Conservation (phyloP, 345 rosid genomes). For the Mangifera indica region DNA sequence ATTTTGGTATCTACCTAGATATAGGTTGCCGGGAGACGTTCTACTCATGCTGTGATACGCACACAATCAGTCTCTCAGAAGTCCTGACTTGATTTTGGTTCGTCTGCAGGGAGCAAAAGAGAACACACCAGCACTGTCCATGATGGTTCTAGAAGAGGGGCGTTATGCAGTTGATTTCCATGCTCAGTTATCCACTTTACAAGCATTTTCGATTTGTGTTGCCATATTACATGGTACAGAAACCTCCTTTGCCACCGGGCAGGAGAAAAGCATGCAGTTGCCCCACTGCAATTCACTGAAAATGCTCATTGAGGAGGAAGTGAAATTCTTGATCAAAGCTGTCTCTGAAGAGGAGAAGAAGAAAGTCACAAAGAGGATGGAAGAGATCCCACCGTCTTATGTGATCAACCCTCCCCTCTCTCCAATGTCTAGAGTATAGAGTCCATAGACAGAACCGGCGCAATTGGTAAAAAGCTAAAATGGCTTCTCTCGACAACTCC, state of each 20-base stretch:
- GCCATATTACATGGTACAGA: constrained; percentile 62
- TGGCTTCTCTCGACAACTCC: constrained; percentile 1
- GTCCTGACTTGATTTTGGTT: constrained; percentile 14
- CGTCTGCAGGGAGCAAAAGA: constrained; percentile 67
- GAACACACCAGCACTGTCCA: constrained; percentile 60
- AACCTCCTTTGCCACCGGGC: constrained; percentile 30
- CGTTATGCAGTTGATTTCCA: constrained; percentile 84
- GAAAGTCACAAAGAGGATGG: constrained; percentile 37
- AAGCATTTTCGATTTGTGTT: constrained; percentile 87
- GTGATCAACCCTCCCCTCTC: constrained; percentile 81
- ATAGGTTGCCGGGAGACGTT: background rate
- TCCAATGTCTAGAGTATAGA: constrained; percentile 79
- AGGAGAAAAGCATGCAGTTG: constrained; percentile 34
- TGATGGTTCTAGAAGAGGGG: constrained; percentile 57
- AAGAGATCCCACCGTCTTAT: constrained; percentile 55
- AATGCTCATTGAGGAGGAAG: constrained; percentile 69
- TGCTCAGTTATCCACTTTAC: constrained; percentile 76
- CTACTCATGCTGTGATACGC: background rate
- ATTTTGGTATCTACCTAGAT: background rate
- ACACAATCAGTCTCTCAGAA: background rate
- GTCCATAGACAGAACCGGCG: constrained; percentile 26
- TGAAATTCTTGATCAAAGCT: constrained; percentile 56
- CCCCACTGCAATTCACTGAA: constrained; percentile 54
- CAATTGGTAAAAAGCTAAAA: background rate
- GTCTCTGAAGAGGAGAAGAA: constrained; percentile 57